Percentiles rank a stretch among this genome's conserved stretches.
Evolutionary conservation across 2,329 filamentous ascomycete genomes (phyloP).

Genomic region (Aspergillus tanneri): DNA sequence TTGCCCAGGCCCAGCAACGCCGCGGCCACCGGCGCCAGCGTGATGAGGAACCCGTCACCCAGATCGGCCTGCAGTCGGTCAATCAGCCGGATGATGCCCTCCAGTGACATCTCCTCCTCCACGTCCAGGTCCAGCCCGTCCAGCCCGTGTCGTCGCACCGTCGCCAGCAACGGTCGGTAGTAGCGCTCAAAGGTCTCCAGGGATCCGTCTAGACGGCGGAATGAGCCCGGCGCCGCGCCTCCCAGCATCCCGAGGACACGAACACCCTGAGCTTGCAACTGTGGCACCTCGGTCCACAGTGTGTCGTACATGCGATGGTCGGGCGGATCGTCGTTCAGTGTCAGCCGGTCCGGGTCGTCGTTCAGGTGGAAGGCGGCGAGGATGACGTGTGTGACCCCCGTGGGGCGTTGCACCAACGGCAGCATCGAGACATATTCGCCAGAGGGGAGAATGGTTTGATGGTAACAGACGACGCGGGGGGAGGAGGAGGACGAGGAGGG

Average conservation of each 20-base stretch:
- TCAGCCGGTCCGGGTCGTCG: constrained; percentile 62
- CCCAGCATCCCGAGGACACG: constrained; percentile 85
- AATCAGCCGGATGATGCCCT: constrained; percentile 65
- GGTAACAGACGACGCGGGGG: constrained; percentile 53
- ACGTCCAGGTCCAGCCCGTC: constrained; percentile 77
- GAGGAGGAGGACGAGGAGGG: constrained; percentile 25
- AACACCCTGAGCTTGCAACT: constrained; percentile 70
- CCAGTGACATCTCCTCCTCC: constrained; percentile 71
- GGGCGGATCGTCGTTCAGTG: constrained; percentile 76
- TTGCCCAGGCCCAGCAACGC: constrained; percentile 63
- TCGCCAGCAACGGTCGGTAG: constrained; percentile 66
- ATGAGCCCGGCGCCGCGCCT: constrained; percentile 77
- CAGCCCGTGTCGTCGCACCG: constrained; percentile 61
- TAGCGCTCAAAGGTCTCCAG: constrained; percentile 67
- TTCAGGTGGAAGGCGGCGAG: constrained; percentile 85
- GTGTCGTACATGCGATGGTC: constrained; percentile 65
- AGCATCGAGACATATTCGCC: constrained; percentile 60
- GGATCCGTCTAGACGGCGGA: constrained; percentile 58
- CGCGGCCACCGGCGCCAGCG: constrained; percentile 77
- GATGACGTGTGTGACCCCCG: constrained; percentile 75
- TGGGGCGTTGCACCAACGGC: constrained; percentile 59
- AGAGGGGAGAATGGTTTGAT: constrained; percentile 62
- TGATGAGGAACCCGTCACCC: constrained; percentile 66
- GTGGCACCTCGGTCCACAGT: constrained; percentile 74
- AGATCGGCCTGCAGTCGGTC: constrained; percentile 59